Evolutionary conservation across 2,329 filamentous ascomycete species (phyloP), one percentile per base, ranked within the genome.

Genomic region (Sporothrix sp.): DNA sequence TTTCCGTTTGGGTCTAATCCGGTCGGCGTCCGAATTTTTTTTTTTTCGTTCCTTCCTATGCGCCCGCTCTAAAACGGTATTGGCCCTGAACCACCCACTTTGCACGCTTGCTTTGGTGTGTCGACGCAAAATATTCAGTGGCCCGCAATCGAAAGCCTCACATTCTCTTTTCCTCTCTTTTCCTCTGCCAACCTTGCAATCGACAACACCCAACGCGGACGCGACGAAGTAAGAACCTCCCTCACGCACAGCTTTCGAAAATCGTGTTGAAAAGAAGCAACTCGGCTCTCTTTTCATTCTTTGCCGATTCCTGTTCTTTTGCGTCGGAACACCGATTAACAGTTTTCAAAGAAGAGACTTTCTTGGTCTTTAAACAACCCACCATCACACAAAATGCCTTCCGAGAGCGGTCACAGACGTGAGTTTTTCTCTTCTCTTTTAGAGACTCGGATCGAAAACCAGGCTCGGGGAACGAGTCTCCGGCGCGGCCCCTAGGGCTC

Each of bases 341-440:
- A 70, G 67, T 65, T 63, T 63, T 63, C 65, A 66, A 33, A 42
- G 44, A 36, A 40, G 45, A 48, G 38, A 44, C 43, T 40, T 38
- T 42, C 33, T 52, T 20, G 44, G 51, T 53, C 51, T 43, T 52
- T 48, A 46, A 16, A 53, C 35, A 50, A 52, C 50, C 51, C 42
- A 25, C 42, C 40, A 54, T 46, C 52, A 49, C 43, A 46, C 83
- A 89, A 80, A 72, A 93, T 93, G 86, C 81, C 84, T 85, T 84
- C 85, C 69, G 85, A 87, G 81, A 78, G 84, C 70, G 85, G 85
- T 75, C 85, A 90, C 82, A 82, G 86, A 85, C 78, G 86, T 91
- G 75, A 86, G 86, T 86, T 61, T 50, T 48, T 35, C 30, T 36
- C 43, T 14, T 36, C 42, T 30, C 13, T 14, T 30, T 8, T 20